Evolutionary conservation across 192 early-diverging fungal species (phyloP).

Genomic region (Linnemannia schmuckeri): DNA sequence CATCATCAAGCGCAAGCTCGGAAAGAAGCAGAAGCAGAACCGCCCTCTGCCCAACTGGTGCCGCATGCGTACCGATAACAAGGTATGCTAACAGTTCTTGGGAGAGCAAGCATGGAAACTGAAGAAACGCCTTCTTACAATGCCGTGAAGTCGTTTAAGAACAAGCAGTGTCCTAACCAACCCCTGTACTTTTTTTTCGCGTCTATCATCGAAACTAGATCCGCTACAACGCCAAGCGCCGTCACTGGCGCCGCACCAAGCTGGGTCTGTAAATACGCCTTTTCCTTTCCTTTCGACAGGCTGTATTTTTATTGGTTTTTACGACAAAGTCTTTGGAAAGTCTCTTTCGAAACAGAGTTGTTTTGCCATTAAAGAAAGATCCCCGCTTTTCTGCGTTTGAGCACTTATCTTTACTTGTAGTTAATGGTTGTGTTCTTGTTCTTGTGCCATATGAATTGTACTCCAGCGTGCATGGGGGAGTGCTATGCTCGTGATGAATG

Average conservation of each 20-base stretch:
- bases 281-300: not conserved
- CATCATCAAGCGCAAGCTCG: conserved; percentile 96
- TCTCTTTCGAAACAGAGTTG: conserved; percentile 5
- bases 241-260: conserved; percentile 99
- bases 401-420: not conserved
- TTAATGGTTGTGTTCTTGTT: too few species aligned
- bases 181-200: conserved; percentile 3
- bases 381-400: conserved; percentile 11
- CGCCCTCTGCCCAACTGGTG: conserved; percentile 98
- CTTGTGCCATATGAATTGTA: too few species aligned
- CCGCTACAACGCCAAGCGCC: conserved; percentile 99
- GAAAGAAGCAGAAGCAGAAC: conserved; percentile 99
- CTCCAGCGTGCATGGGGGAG: too few species aligned
- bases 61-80: conserved; percentile 95
- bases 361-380: conserved; percentile 9
- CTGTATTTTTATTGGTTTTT: conserved; percentile 8
- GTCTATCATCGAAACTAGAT: conserved; percentile 6
- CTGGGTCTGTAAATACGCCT: conserved; percentile 83
- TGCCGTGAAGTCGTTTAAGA: too few species aligned
- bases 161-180: not conserved
- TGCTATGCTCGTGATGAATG: too few species aligned
- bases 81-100: conserved; percentile 66
- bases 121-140: too few species aligned
- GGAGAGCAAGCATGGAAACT: too few species aligned
- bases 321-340: not conserved